Base-by-base conservation (phyloP, 768 basidiomycete species). In the Xerocomellus intermedius region DNA sequence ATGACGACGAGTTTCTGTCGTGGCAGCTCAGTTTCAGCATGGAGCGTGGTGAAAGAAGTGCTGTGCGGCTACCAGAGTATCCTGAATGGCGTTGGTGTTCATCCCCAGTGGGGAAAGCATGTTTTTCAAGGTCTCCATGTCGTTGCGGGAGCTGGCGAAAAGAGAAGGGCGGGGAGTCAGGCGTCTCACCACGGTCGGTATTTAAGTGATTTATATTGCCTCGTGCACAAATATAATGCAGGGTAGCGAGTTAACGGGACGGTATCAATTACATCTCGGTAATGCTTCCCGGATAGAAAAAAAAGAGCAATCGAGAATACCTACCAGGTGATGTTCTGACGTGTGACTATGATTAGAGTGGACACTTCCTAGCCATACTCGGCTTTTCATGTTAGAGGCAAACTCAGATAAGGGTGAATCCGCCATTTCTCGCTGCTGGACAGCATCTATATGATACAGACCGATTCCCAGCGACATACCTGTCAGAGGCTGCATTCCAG, bases 1-100 rank as follows among this genome's bases (percentile, higher is more conserved):
- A 94, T 88, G 64, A 94, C 91, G 33, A 94, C 91, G 24, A 91
- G 79, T 88, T 91, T 92, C 91, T 91, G 61, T 3, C 28, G 39
- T 3, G 28, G 26, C 43, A 30, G 59, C 17, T 55, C 54, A 37
- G 42, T 14, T 28, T 50, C 12, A 46, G 41, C 22, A 26, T 3
- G 35, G 14, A 41, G 37, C 12, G 5, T 17, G 24, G 12, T 1
- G 42, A 28, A 9, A 22, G 30, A 21, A n/a, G 42, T 26, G 21
- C 44, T 0, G 32, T 53, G 16, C 33, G 70, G 79, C 48, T 69
- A 90, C 90, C 38, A 92, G 75, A 37, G 90, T 92, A 61, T 92
- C 90, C 59, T 91, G 88, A 36, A 92, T 75, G 32, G 89, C 83
- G 39, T 78, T 80, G 32, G 85, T 82, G 63, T 81, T 83, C 74